Percentiles rank a stretch among this genome's conserved stretches.
phyloP scores from a whole-genome alignment of 371 early-diverging fungal genomes.

The Mucor saturninus region DNA sequence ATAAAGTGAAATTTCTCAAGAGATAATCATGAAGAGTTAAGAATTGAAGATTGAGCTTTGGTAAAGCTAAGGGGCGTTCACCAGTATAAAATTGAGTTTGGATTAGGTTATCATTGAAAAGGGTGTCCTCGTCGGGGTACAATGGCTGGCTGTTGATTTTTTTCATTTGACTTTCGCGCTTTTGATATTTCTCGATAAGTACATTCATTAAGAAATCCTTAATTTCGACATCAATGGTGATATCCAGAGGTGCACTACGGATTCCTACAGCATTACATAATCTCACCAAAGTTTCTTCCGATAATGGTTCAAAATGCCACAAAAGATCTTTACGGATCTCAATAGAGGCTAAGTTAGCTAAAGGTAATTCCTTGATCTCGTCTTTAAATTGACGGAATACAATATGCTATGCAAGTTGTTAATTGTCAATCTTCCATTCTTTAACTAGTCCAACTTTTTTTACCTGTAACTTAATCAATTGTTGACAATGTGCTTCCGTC shows the following conservation, averaged over 20 bases:
- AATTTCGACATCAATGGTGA: constrained; percentile 34
- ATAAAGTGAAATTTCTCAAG: constrained; percentile 83
- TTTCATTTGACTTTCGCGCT: constrained; percentile 70
- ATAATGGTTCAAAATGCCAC: constrained; percentile 62
- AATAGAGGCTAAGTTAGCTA: constrained; percentile 75
- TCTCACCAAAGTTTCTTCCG: constrained; percentile 45
- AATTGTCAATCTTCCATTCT: not conserved
- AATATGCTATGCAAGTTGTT: constrained; percentile 41
- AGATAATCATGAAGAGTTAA: constrained; percentile 92
- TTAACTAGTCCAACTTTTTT: too few relatives aligned
- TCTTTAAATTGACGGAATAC: constrained; percentile 71
- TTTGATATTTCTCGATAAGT: constrained; percentile 64
- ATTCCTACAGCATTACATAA: constrained; percentile 66
- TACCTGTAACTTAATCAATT: constrained; percentile 73
- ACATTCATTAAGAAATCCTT: constrained; percentile 58
- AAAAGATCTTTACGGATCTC: constrained; percentile 57
- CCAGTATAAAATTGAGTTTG: constrained; percentile 69
- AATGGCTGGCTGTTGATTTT: constrained; percentile 72
- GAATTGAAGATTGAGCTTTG: constrained; percentile 93
- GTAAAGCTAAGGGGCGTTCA: constrained; percentile 76
- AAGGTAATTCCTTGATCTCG: constrained; percentile 71
- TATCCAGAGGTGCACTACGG: constrained; percentile 47
- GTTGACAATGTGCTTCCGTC: constrained; percentile 62
- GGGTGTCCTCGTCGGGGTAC: constrained; percentile 79
- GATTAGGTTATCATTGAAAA: constrained; percentile 62